Conservation (phyloP, 2,329 filamentous ascomycete species). For the Monosporascus sp. region DNA sequence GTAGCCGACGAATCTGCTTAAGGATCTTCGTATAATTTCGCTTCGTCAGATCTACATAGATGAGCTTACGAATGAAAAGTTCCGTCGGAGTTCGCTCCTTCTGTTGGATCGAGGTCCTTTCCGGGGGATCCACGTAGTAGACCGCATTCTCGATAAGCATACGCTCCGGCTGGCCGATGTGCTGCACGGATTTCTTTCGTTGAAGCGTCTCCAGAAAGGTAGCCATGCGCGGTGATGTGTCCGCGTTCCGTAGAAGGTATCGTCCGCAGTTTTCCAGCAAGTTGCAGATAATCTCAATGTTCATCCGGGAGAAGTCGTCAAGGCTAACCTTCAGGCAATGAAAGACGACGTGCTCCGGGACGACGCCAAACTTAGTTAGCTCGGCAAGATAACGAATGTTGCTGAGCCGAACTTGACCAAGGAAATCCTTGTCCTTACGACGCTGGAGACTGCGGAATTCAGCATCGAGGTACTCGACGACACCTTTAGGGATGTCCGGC, state of each 20-base stretch:
- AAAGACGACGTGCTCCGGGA: slow-evolving; percentile 97
- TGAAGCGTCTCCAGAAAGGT: slow-evolving; percentile 93
- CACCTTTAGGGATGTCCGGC: slow-evolving; percentile 84
- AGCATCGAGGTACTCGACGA: slow-evolving; percentile 89
- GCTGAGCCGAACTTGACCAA: slow-evolving; percentile 86
- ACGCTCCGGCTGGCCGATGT: slow-evolving; percentile 89
- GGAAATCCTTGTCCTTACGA: slow-evolving; percentile 95
- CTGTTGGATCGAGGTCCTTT: slow-evolving; percentile 88
- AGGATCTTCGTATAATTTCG: slow-evolving; percentile 89
- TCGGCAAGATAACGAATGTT: slow-evolving; percentile 98
- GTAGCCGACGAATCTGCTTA: slow-evolving; percentile 89
- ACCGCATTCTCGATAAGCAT: slow-evolving; percentile 98
- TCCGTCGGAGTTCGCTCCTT: slow-evolving; percentile 94
- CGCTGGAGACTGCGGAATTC: slow-evolving; percentile 95
- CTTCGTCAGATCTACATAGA: slow-evolving; percentile 92
- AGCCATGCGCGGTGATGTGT: slow-evolving; percentile 87
- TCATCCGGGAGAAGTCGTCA: slow-evolving; percentile 97
- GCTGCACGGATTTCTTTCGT: slow-evolving; percentile 91
- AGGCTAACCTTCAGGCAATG: slow-evolving; percentile 96
- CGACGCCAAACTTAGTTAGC: slow-evolving; percentile 94
- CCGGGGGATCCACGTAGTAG: slow-evolving; percentile 95
- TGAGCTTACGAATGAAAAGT: slow-evolving; percentile 83
- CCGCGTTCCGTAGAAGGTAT: slow-evolving; percentile 85
- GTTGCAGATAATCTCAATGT: slow-evolving; percentile 97
- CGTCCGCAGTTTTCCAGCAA: slow-evolving; percentile 93